Percentiles rank a stretch among this genome's conserved stretches.
phyloP scores from a whole-genome alignment of 1,284 basidiomycete species.

The Tilletia indica region DNA sequence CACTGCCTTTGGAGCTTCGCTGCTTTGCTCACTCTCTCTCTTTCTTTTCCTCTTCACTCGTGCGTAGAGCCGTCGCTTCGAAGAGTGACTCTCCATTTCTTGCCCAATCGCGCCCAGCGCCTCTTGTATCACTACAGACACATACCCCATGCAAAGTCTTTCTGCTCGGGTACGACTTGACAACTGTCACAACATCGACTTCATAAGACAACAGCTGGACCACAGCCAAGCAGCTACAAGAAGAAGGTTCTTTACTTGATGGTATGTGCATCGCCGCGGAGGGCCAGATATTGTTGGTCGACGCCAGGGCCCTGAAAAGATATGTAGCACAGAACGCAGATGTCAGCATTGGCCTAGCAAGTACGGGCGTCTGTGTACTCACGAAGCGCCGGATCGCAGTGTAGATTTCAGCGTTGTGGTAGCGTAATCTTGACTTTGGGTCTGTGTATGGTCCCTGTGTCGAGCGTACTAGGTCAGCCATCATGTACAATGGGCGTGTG shows the following conservation, averaged over 20 bases:
- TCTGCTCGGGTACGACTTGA: no score
- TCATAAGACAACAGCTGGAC: no score
- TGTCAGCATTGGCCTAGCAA: neutral
- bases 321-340: neutral
- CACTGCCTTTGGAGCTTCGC: no score
- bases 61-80: constrained; percentile 1
- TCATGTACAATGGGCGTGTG: neutral
- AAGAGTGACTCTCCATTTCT: neutral
- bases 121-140: neutral
- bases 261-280: constrained; percentile 8
- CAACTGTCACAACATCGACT: no score
- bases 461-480: neutral
- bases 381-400: constrained; percentile 76
- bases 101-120: neutral
- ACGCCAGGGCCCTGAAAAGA: constrained; percentile 10
- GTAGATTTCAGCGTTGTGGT: constrained; percentile 81
- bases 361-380: constrained; percentile 48
- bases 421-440: constrained; percentile 74
- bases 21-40: no score
- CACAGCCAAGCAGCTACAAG: no score
- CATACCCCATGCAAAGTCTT: no score
- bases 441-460: constrained; percentile 78
- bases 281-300: constrained; percentile 15
- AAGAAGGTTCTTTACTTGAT: constrained; percentile 6
- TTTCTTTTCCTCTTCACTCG: neutral